These are phyloP conservation scores for Leccinum fuscescens DNA, from an alignment of 1,284 basidiomycete species.

Conservation along the genomic window DNA sequence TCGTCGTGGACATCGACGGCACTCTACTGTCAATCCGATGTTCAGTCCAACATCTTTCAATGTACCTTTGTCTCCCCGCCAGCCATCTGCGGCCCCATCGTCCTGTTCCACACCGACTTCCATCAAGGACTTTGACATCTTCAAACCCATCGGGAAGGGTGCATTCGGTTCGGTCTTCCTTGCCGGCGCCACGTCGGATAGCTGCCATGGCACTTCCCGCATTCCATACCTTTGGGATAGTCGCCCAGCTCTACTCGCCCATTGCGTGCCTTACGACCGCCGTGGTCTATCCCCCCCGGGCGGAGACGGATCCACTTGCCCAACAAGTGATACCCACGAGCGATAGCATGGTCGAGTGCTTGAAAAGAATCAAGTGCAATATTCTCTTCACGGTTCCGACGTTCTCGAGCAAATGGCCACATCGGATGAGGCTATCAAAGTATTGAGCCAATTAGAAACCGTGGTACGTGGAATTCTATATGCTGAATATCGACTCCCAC, in stretches of 20 bases:
- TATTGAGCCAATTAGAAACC: neutral
- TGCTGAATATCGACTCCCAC: neutral
- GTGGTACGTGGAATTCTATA: neutral
- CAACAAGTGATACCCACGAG: constrained; percentile 22
- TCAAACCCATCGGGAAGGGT: constrained; percentile 99
- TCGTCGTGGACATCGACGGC: constrained; percentile 62
- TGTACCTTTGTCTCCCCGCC: constrained; percentile 83
- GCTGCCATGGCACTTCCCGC: constrained; percentile 27
- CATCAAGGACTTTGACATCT: constrained; percentile 98
- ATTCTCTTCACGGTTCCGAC: neutral
- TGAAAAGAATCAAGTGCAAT: constrained; percentile 5
- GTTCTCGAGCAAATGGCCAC: neutral
- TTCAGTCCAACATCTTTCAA: constrained; percentile 54
- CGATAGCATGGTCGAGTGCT: constrained; percentile 14
- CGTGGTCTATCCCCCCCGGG: constrained; percentile 18
- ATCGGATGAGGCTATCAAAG: neutral
- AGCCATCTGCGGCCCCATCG: constrained; percentile 75
- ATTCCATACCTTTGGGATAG: constrained; percentile 27
- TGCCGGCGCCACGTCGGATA: constrained; percentile 13
- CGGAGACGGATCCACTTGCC: constrained; percentile 7
- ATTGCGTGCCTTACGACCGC: constrained; percentile 9
- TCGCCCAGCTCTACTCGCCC: constrained; percentile 16
- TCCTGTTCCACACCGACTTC: constrained; percentile 84
- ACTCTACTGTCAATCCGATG: constrained; percentile 69
- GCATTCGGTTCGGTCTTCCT: constrained; percentile 98